A percentile compares a stretch with the other conserved stretches of the same genome.
phyloP scores from a whole-genome alignment of 1,284 basidiomycete genomes.

The Inonotus obliquus region DNA sequence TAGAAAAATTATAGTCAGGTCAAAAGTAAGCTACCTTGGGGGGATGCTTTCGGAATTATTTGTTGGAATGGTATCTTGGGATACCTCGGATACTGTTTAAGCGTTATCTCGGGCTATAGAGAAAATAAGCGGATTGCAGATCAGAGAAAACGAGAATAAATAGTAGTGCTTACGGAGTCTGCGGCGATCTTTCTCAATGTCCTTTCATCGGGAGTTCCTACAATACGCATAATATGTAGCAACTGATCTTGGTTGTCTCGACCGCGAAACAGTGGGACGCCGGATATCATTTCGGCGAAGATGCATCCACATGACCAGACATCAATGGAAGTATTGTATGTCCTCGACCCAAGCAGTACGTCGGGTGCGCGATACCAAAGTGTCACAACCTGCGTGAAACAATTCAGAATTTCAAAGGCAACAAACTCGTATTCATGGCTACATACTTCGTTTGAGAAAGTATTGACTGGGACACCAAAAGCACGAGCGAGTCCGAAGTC shows the following conservation, averaged over 20 bases:
- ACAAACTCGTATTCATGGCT: not conserved
- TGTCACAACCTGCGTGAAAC: slow-evolving; percentile 76
- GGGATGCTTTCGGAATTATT: slow-evolving; percentile 89
- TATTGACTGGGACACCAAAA: slow-evolving; percentile 94
- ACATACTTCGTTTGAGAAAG: slow-evolving; percentile 89
- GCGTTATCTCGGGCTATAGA: slow-evolving; percentile 81
- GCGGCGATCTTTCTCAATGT: slow-evolving; percentile 86
- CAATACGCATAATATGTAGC: slow-evolving; percentile 94
- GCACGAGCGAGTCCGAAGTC: slow-evolving; percentile 95
- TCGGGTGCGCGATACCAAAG: slow-evolving; percentile 99
- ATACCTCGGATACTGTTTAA: slow-evolving; percentile 87
- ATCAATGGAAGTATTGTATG: slow-evolving; percentile 98
- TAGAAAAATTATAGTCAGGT: not conserved
- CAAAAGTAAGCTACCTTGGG: slow-evolving; percentile 57
- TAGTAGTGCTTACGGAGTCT: slow-evolving; percentile 69
- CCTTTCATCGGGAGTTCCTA: slow-evolving; percentile 92
- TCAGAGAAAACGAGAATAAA: slow-evolving; percentile 2
- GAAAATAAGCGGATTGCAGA: slow-evolving; percentile 12
- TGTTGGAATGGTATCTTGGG: slow-evolving; percentile 88
- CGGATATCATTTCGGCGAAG: slow-evolving; percentile 98
- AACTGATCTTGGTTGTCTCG: slow-evolving; percentile 98
- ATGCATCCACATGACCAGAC: slow-evolving; percentile 99
- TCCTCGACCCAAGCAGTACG: slow-evolving; percentile 93
- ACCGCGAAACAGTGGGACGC: slow-evolving; percentile 95
- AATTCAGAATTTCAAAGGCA: slow-evolving; percentile 7